Evolutionary conservation across 208 protist genomes (phyloP).

Genomic region (Borovskyia barvae): DNA sequence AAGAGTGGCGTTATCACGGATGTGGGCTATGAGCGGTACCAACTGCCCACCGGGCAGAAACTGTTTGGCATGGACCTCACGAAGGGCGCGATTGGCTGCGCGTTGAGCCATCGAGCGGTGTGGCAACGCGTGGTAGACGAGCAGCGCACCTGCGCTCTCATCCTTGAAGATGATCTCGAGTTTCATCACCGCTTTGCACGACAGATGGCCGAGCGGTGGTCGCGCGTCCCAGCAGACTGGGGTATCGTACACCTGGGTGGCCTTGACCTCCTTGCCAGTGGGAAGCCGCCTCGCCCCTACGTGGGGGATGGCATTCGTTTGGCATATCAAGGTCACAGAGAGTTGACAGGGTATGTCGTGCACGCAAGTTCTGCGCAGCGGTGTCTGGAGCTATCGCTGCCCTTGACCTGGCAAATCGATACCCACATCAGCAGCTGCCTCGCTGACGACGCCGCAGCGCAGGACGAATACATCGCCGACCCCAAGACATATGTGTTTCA

Average conservation of each 20-base stretch:
- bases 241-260: slow-evolving; percentile 89
- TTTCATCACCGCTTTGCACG: slow-evolving; percentile 77
- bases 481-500: slow-evolving; percentile 90
- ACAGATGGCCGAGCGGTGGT: slow-evolving; percentile 51
- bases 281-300: slow-evolving; percentile 83
- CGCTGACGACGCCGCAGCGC: slow-evolving; percentile 49
- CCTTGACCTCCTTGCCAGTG: slow-evolving; percentile 75
- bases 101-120: slow-evolving; percentile 73
- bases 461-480: slow-evolving; percentile 84
- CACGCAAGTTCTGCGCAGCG: slow-evolving; percentile 61
- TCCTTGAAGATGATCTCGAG: slow-evolving; percentile 91
- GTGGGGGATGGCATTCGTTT: slow-evolving; percentile 74
- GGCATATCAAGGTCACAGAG: slow-evolving; percentile 85
- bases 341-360: slow-evolving; percentile 89
- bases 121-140: slow-evolving; percentile 71
- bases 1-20: slow-evolving; percentile 55
- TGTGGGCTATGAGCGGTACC: slow-evolving; percentile 67
- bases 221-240: slow-evolving; percentile 76
- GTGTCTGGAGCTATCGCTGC: slow-evolving; percentile 73
- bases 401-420: slow-evolving; percentile 92
- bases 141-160: slow-evolving; percentile 43
- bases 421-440: slow-evolving; percentile 82
- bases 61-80: slow-evolving; percentile 93
- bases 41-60: slow-evolving; percentile 76
- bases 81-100: slow-evolving; percentile 84